Conservation (phyloP, 768 basidiomycete species). For the Coprinellus micaceus region DNA sequence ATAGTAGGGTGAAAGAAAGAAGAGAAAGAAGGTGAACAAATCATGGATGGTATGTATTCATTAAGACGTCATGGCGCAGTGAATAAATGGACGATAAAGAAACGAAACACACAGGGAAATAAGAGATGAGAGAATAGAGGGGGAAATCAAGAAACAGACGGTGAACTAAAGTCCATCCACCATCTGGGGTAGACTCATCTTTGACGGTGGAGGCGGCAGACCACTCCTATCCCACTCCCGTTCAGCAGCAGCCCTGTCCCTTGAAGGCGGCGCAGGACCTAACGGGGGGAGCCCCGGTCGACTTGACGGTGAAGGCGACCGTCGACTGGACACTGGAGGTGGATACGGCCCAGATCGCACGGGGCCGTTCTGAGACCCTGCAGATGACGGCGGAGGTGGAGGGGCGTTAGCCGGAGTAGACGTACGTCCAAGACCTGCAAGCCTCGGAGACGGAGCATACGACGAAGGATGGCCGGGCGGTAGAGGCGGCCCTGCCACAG, state of each 20-base stretch:
- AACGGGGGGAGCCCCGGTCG: conserved; percentile 6
- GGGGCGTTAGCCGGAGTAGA: conserved; percentile 14
- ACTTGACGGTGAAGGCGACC: conserved; percentile 9
- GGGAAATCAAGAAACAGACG: conserved; percentile 3
- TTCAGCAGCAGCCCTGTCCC: background rate
- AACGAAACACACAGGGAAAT: background rate
- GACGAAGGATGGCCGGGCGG: conserved; percentile 20
- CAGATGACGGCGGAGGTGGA: background rate
- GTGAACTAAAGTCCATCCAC: conserved; percentile 32
- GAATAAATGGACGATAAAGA: background rate
- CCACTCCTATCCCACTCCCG: conserved; percentile 25
- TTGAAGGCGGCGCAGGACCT: background rate
- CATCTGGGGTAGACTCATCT: conserved; percentile 42
- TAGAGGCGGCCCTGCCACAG: conserved; percentile 17
- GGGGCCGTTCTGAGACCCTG: conserved; percentile 15
- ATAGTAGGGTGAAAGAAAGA: too few relatives aligned
- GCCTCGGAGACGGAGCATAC: conserved; percentile 27
- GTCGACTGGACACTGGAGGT: conserved; percentile 9
- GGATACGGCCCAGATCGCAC: conserved; percentile 21
- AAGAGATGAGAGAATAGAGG: background rate
- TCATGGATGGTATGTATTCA: background rate
- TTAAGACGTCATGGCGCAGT: too few relatives aligned
- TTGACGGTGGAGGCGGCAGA: conserved; percentile 32
- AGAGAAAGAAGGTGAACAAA: background rate
- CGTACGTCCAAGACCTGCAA: conserved; percentile 14